Evolutionary conservation across 345 rosid species (phyloP).

Genomic region (Corchorus olitorius): DNA sequence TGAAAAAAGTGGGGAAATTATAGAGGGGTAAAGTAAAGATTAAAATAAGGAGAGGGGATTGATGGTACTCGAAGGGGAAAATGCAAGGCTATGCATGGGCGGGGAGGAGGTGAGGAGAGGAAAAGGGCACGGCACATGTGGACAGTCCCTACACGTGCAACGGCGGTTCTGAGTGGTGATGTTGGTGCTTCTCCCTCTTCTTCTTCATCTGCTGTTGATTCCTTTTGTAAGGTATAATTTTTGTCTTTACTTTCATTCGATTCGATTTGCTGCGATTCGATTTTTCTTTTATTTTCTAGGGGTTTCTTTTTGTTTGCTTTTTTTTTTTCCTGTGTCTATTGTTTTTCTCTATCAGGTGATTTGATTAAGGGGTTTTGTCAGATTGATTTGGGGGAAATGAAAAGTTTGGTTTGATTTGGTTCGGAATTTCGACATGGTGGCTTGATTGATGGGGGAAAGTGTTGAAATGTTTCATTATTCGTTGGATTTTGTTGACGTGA

Average conservation of each 20-base stretch:
- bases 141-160: conserved; percentile 55
- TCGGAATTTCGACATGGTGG: not conserved
- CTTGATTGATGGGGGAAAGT: not conserved
- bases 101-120: conserved; percentile 48
- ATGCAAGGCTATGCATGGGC: conserved; percentile 77
- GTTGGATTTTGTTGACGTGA: not conserved
- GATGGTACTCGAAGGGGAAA: conserved; percentile 60
- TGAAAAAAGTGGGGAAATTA: conserved; percentile 1
- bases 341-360: not conserved
- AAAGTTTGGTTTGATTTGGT: not conserved
- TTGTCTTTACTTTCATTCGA: not conserved
- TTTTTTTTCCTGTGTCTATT: not conserved
- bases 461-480: not conserved
- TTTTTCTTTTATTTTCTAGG: not conserved
- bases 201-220: conserved; percentile 47
- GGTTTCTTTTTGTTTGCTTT: not conserved
- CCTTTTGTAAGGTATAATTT: conserved; percentile 57
- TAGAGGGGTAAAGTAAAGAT: not conserved
- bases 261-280: not conserved
- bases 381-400: conserved; percentile 2
- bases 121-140: conserved; percentile 60
- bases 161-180: conserved; percentile 42
- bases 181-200: conserved; percentile 45
- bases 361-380: not conserved
- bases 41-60: conserved; percentile 31